Evolutionary conservation across 1,284 basidiomycete genomes (phyloP), one percentile per base, ranked within the genome.

Genomic region (Cutaneotrichosporon cyanovorans): DNA sequence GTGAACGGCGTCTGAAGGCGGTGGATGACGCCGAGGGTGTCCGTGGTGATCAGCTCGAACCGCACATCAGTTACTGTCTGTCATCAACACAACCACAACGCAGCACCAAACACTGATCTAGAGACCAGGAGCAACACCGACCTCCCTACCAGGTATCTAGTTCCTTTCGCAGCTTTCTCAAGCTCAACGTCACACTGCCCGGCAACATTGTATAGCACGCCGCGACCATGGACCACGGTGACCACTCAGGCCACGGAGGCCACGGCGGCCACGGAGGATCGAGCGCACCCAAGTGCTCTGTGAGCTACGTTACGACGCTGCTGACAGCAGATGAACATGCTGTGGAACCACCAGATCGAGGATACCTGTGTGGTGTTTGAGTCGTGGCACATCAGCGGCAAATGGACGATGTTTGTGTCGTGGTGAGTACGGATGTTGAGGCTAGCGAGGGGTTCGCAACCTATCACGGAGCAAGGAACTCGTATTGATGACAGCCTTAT

Each of bases 261-360:
- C 34, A 42, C 36, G 42, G 46, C 23, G 47, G 42, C 5, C 37
- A 45, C 42, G 42, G 47, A 33, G 38, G 35, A 33, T 31, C 21
- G 33, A 36, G 37, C 36, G 40, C 37, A 48, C 48, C 52, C 21
- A 50, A 45, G 48, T 54, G 52, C 42, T 45, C 35, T 12, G 51
- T 53, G 23, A 1, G 51, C 22, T 11, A 21, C n/a, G 14, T 19
- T 32, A 7, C 8, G 14, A 7, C n/a, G 19, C 12, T 22, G 19
- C 46, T 42, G 16, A 44, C 41, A 2, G 4, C 50, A 72, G 70
- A 69, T 71, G 70, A 68, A 71, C 60, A 72, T 72, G 70, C 60
- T 72, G 15, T 72, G 69, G 70, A 72, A 72, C 48, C 59, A 58
- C 37, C 64, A 71, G 35, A 58, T 71, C 35, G 55, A 51, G 22